Percentiles rank a stretch among this genome's conserved stretches.
These are phyloP conservation scores for Dissophora globulifera DNA, from an alignment of 192 early-diverging fungal genomes.

Conservation along the genomic window DNA sequence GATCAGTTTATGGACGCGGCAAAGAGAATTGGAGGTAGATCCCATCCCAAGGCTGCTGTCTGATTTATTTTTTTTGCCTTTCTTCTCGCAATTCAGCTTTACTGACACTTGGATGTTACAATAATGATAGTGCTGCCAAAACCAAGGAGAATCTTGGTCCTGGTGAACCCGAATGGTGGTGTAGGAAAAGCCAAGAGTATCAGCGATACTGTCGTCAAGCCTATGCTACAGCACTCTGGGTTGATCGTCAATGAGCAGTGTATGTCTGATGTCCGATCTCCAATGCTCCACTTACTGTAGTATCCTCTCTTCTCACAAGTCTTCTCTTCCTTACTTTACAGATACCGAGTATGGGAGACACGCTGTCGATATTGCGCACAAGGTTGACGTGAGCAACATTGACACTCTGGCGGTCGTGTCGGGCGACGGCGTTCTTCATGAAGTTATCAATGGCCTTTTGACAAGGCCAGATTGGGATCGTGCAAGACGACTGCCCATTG, in stretches of 20 bases:
- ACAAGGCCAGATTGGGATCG: constrained; percentile 36
- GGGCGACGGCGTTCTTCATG: constrained; percentile 63
- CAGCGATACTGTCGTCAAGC: constrained; percentile 29
- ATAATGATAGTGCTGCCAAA: constrained; percentile 46
- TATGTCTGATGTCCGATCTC: too few species aligned
- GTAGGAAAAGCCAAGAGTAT: constrained; percentile 32
- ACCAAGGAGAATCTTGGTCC: constrained; percentile 6
- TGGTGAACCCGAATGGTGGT: constrained; percentile 43
- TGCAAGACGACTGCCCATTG: constrained; percentile 28
- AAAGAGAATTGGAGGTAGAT: constrained; percentile 18
- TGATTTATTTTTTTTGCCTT: not conserved
- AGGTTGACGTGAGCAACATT: constrained; percentile 17
- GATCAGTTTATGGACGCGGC: constrained; percentile 14
- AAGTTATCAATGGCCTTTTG: constrained; percentile 59
- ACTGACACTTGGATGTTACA: too few species aligned
- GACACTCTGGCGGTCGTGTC: constrained; percentile 37
- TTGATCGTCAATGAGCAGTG: constrained; percentile 24
- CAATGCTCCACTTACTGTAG: too few species aligned
- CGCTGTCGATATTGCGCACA: constrained; percentile 42
- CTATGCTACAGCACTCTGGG: constrained; percentile 40
- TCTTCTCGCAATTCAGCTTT: too few species aligned
- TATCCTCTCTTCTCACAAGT: not conserved
- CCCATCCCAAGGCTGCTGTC: not conserved
- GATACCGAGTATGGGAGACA: constrained; percentile 42
- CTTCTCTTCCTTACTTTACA: constrained; percentile 2